Percentiles rank a stretch among this genome's conserved stretches.
Conservation (phyloP, 306 rosid species). For the Quercus dentata region DNA sequence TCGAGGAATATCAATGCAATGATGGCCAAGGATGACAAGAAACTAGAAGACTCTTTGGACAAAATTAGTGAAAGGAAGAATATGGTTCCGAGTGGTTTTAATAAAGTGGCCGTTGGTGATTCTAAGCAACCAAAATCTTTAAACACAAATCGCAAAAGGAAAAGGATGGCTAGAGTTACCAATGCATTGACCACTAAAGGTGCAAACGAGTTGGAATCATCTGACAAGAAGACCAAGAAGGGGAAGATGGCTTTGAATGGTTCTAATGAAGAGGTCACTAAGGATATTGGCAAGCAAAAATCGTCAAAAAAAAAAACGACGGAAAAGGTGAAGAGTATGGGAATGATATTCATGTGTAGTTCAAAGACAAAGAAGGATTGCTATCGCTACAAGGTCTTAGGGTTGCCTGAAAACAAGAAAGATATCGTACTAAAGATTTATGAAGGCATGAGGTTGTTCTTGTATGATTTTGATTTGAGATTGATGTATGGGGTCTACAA, state of each 20-base stretch:
- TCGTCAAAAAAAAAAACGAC: background rate
- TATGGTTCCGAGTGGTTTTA: background rate
- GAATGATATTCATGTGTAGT: conserved; percentile 9
- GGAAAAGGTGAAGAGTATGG: background rate
- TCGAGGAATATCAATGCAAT: background rate
- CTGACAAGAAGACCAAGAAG: background rate
- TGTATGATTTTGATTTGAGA: background rate
- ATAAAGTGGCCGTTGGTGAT: background rate
- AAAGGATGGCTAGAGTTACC: background rate
- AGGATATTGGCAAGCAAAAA: background rate
- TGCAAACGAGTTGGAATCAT: background rate
- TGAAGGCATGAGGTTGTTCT: background rate
- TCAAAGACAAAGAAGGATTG: background rate
- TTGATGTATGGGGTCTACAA: conserved; percentile 5
- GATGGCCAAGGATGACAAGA: background rate
- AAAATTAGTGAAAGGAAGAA: background rate
- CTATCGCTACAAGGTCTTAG: background rate
- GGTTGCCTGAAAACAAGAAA: conserved; percentile 3
- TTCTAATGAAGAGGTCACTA: background rate
- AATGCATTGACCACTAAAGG: background rate
- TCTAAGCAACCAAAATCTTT: background rate
- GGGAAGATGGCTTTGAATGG: background rate
- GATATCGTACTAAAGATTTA: background rate
- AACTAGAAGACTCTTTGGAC: background rate
- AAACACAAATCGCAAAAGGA: background rate